phyloP scores from a whole-genome alignment of 2,329 filamentous ascomycete genomes.

The Trichoderma koningiopsis region DNA sequence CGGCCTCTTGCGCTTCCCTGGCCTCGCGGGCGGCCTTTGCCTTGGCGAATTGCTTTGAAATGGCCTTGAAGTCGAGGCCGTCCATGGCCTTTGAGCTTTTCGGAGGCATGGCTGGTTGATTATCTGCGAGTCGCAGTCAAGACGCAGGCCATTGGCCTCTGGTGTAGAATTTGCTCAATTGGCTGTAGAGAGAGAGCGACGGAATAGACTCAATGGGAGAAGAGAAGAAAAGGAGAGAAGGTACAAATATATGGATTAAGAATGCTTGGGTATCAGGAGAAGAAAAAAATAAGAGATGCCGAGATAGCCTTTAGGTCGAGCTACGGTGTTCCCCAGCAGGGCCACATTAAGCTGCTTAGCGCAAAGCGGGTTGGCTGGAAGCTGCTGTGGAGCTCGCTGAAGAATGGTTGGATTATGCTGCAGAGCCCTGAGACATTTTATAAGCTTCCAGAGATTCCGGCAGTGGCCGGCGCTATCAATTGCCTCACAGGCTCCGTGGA shows the following conservation, averaged over 20 bases:
- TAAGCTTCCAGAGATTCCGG: slow-evolving; percentile 18
- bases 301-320: slow-evolving; percentile 1
- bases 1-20: slow-evolving; percentile 44
- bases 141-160: slow-evolving; percentile 26
- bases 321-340: slow-evolving; percentile 23
- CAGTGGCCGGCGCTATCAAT: not conserved
- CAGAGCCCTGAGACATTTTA: slow-evolving; percentile 14
- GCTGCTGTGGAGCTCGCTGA: slow-evolving; percentile 14
- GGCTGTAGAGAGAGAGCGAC: not conserved
- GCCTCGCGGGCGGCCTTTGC: slow-evolving; percentile 51
- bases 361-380: slow-evolving; percentile 20
- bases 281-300: not conserved
- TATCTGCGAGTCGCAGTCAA: slow-evolving; percentile 22
- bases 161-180: not conserved
- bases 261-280: not conserved
- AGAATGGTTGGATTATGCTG: not conserved
- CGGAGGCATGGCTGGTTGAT: slow-evolving; percentile 34
- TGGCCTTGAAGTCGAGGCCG: slow-evolving; percentile 53
- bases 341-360: slow-evolving; percentile 7
- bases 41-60: slow-evolving; percentile 56
- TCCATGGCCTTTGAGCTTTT: slow-evolving; percentile 32
- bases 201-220: not conserved
- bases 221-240: not conserved
- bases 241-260: not conserved
- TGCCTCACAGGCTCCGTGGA: not conserved